Evolutionary conservation across 352 stramenopile species (phyloP).

Genomic region (Halophytophthora batemanensis): DNA sequence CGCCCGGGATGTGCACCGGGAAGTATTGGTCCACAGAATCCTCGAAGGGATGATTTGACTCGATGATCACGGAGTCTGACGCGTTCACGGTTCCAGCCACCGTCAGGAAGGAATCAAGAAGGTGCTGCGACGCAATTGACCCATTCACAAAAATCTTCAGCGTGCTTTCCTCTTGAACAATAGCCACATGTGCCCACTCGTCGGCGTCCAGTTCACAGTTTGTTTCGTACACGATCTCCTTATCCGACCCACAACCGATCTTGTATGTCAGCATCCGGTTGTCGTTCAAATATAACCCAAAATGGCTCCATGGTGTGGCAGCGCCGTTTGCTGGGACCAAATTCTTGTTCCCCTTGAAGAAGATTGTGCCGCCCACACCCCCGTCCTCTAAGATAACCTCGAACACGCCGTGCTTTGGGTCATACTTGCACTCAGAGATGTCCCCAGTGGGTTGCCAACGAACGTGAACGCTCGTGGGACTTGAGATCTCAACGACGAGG

Average conservation of each 20-base stretch:
- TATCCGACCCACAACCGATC: conserved; percentile 51
- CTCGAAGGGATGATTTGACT: conserved; percentile 55
- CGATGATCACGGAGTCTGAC: conserved; percentile 50
- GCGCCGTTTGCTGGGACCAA: conserved; percentile 45
- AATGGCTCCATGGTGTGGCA: conserved; percentile 64
- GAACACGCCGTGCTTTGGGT: conserved; percentile 44
- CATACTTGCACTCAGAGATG: conserved; percentile 42
- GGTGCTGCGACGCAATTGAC: conserved; percentile 52
- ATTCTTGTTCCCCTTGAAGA: conserved; percentile 67
- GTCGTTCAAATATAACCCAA: conserved; percentile 66
- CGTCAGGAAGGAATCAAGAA: conserved; percentile 65
- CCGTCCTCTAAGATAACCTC: conserved; percentile 57
- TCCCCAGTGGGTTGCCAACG: conserved; percentile 35
- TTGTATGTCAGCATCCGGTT: conserved; percentile 64
- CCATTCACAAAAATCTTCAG: conserved; percentile 73
- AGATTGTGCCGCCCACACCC: conserved; percentile 57
- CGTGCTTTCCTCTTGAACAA: conserved; percentile 61
- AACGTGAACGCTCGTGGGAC: conserved; percentile 44
- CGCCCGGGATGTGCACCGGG: conserved; percentile 66
- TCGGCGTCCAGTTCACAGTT: conserved; percentile 60
- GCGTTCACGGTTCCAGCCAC: conserved; percentile 39
- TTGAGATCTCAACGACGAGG: conserved; percentile 43
- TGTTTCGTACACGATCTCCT: conserved; percentile 62
- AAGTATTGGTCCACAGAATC: conserved; percentile 63
- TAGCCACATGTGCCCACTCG: conserved; percentile 61